Evolutionary conservation across 2,329 filamentous ascomycete genomes (phyloP).

Genomic region (Fusarium sp.): DNA sequence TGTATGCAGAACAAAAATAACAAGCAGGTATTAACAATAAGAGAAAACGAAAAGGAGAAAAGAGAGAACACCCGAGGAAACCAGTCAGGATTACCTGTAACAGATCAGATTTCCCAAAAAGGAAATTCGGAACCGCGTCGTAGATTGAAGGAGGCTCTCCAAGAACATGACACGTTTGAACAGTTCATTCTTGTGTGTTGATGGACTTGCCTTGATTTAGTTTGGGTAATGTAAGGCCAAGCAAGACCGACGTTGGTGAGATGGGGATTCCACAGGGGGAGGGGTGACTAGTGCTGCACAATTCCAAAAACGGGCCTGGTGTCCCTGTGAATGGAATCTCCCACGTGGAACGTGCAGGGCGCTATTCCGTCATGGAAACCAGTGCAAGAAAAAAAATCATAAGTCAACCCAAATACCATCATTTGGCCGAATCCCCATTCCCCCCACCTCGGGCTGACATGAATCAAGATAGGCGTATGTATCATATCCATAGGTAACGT

Average conservation of each 20-base stretch:
- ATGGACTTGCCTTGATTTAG: slow-evolving; percentile 7
- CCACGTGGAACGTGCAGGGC: slow-evolving; percentile 52
- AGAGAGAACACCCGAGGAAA: slow-evolving; percentile 18
- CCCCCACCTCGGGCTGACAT: slow-evolving; percentile 24
- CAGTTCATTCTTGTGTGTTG: slow-evolving; percentile 8
- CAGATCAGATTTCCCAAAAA: slow-evolving; percentile 20
- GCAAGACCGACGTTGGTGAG: slow-evolving; percentile 29
- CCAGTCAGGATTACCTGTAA: slow-evolving; percentile 24
- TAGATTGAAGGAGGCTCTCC: slow-evolving; percentile 35
- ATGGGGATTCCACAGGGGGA: slow-evolving; percentile 21
- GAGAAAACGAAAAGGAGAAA: slow-evolving; percentile 10
- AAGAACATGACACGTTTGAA: slow-evolving; percentile 25
- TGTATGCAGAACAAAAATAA: slow-evolving; percentile 22
- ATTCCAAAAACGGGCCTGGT: slow-evolving; percentile 42
- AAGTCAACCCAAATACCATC: slow-evolving; percentile 43
- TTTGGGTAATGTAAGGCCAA: slow-evolving; percentile 32
- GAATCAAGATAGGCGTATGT: slow-evolving; percentile 28
- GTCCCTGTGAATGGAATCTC: slow-evolving; percentile 41
- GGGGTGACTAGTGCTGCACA: slow-evolving; percentile 46
- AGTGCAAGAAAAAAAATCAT: slow-evolving; percentile 32
- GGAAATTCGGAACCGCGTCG: slow-evolving; percentile 24
- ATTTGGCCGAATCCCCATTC: slow-evolving; percentile 38
- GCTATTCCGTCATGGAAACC: slow-evolving; percentile 43
- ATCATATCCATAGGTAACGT: slow-evolving; percentile 1
- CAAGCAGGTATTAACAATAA: slow-evolving; percentile 13